Evolutionary conservation across 352 stramenopile genomes (phyloP).

Genomic region (Globisporangium recalcitrans): DNA sequence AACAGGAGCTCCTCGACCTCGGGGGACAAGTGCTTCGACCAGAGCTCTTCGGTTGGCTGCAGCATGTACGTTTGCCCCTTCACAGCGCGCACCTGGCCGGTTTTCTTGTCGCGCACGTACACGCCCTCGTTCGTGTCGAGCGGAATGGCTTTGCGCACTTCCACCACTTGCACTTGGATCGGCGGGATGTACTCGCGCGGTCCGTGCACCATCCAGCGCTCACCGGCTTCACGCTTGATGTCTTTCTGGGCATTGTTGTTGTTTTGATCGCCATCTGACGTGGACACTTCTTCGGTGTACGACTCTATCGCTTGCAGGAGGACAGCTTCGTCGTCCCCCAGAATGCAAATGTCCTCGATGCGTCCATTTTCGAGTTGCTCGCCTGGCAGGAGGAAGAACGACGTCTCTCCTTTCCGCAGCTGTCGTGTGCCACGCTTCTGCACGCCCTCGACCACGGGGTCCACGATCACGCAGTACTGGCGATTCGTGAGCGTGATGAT

Average conservation of each 20-base stretch:
- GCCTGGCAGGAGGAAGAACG: conserved; percentile 66
- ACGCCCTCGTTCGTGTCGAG: conserved; percentile 76
- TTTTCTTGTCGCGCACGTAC: conserved; percentile 77
- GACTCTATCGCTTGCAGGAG: conserved; percentile 62
- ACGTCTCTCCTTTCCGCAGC: conserved; percentile 62
- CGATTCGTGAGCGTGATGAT: conserved; percentile 73
- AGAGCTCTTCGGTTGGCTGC: conserved; percentile 71
- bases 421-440: conserved; percentile 70
- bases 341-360: conserved; percentile 60
- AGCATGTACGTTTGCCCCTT: conserved; percentile 83
- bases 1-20: conserved; percentile 63
- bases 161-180: conserved; percentile 69
- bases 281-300: conserved; percentile 44
- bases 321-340: conserved; percentile 79
- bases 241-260: conserved; percentile 27
- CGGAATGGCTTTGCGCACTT: conserved; percentile 71
- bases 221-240: conserved; percentile 51
- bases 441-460: conserved; percentile 58
- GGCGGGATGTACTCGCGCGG: conserved; percentile 74
- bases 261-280: neutral
- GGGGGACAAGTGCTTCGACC: conserved; percentile 53
- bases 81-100: conserved; percentile 62
- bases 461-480: conserved; percentile 78
- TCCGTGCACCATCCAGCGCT: conserved; percentile 81
- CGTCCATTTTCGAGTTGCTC: conserved; percentile 54